phyloP scores from a whole-genome alignment of 1,284 basidiomycete species.

The Sporisorium graminicola region DNA sequence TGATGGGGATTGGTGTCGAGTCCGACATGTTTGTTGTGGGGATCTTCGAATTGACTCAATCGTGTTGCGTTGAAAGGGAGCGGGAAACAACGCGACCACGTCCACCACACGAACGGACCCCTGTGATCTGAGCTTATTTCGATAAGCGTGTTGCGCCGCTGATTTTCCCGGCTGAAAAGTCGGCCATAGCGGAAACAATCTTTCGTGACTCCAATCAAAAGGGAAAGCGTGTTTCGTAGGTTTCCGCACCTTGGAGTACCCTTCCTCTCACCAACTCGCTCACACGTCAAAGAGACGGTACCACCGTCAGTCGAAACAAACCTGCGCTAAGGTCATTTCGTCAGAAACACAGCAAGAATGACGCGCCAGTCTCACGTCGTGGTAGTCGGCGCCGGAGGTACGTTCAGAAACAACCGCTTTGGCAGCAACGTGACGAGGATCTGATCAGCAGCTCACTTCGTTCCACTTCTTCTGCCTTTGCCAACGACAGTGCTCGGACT shows the following conservation, averaged over 20 bases:
- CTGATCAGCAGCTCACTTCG: neutral
- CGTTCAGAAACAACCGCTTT: constrained; percentile 1
- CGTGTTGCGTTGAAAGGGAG: neutral
- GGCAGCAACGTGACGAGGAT: neutral
- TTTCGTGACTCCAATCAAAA: constrained; percentile 3
- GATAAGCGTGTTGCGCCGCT: constrained; percentile 6
- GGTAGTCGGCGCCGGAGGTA: constrained; percentile 59
- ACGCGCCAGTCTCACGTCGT: constrained; percentile 26
- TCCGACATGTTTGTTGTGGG: constrained; percentile 10
- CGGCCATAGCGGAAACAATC: too few relatives aligned
- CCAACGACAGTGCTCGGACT: constrained; percentile 71
- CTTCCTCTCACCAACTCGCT: neutral
- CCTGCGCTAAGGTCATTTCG: neutral
- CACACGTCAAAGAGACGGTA: too few relatives aligned
- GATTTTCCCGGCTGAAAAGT: constrained; percentile 26
- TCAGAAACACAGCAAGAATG: neutral
- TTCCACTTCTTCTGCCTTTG: neutral
- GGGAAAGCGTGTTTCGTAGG: neutral
- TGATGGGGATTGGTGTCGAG: constrained; percentile 43
- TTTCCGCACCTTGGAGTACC: neutral
- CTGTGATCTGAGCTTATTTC: constrained; percentile 2
- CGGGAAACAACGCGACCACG: neutral
- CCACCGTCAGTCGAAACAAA: neutral
- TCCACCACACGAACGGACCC: too few relatives aligned
- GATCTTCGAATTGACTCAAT: neutral